phyloP scores from a whole-genome alignment of 225 moss, liverwort and hornwort genomes.

The Polytrichum commune region DNA sequence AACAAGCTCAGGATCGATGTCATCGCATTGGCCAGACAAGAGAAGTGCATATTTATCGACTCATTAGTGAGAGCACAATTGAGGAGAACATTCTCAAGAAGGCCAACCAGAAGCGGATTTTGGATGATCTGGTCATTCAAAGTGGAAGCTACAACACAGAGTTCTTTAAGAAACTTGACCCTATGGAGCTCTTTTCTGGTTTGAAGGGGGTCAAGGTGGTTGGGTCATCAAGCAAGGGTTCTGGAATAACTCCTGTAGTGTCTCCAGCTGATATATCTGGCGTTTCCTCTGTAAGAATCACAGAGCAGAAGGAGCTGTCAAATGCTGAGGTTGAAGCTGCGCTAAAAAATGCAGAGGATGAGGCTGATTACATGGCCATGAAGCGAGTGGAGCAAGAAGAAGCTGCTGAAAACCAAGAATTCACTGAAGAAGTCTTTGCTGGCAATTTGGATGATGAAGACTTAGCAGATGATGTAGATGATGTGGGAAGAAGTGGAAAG shows the following conservation, averaged over 20 bases:
- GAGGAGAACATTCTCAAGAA: conserved; percentile 98
- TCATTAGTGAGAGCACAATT: conserved; percentile 97
- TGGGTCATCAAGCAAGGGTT: conserved; percentile 22
- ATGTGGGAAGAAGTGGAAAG: conserved; percentile 39
- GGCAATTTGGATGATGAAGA: conserved; percentile 91
- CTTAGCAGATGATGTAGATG: conserved; percentile 78
- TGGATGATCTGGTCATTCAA: conserved; percentile 98
- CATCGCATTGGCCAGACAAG: conserved; percentile 98
- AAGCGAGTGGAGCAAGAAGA: conserved; percentile 97
- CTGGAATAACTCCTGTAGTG: conserved; percentile 16
- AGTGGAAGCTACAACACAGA: conserved; percentile 98
- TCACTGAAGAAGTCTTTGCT: conserved; percentile 78
- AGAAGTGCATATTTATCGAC: conserved; percentile 94
- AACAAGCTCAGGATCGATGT: conserved; percentile 95
- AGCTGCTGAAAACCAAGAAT: conserved; percentile 91
- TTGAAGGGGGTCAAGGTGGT: conserved; percentile 63
- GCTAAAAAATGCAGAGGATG: conserved; percentile 89
- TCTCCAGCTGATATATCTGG: conserved; percentile 21
- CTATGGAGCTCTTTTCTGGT: conserved; percentile 95
- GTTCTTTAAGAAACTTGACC: conserved; percentile 94
- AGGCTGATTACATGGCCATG: conserved; percentile 99
- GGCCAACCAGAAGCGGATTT: conserved; percentile 88
- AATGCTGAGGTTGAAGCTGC: conserved; percentile 96
- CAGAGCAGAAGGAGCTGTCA: conserved; percentile 66
- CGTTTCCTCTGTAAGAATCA: conserved; percentile 22